Percentiles rank a stretch among this genome's conserved stretches.
These are phyloP conservation scores for Cnidoscolus chayamansa DNA, from an alignment of 441 rosid genomes.

Conservation along the genomic window DNA sequence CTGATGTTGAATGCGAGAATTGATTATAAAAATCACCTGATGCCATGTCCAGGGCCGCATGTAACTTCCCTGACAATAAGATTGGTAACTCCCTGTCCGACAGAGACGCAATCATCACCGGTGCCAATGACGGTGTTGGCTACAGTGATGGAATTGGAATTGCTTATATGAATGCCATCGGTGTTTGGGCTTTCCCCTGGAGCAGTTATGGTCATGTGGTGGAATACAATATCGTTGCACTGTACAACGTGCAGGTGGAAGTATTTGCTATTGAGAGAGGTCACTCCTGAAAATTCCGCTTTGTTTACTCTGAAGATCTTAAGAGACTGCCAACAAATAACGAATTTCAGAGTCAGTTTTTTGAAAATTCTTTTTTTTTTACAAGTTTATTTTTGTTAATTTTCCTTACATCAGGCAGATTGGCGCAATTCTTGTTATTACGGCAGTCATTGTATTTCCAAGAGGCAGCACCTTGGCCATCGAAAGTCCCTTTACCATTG, in stretches of 20 bases:
- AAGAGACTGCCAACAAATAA: conserved; percentile 20
- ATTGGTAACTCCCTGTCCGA: conserved; percentile 55
- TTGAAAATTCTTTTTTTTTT: too few relatives aligned
- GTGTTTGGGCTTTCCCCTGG: conserved; percentile 84
- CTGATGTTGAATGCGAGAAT: too few relatives aligned
- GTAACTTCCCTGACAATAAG: conserved; percentile 44
- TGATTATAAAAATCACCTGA: conserved; percentile 41
- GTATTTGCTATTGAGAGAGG: conserved; percentile 28
- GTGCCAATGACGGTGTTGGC: conserved; percentile 44
- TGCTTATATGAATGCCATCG: conserved; percentile 76
- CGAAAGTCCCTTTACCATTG: conserved; percentile 40
- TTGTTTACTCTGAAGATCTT: conserved; percentile 25
- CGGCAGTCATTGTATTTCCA: conserved; percentile 38
- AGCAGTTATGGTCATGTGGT: conserved; percentile 48
- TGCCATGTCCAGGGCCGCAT: conserved; percentile 87
- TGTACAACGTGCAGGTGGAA: conserved; percentile 31
- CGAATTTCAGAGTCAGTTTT: too few relatives aligned
- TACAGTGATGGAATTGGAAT: conserved; percentile 39
- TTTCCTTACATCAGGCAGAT: conserved; percentile 36
- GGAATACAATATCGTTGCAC: conserved; percentile 9
- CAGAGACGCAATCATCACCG: conserved; percentile 61
- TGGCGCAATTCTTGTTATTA: conserved; percentile 13
- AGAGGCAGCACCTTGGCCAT: conserved; percentile 36
- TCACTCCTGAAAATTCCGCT: conserved; percentile 18
- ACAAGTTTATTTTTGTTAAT: too few relatives aligned